A percentile compares a stretch with the other conserved stretches of the same genome.
Evolutionary conservation across 441 rosid genomes (phyloP).

Genomic region (Theobroma grandiflorum): DNA sequence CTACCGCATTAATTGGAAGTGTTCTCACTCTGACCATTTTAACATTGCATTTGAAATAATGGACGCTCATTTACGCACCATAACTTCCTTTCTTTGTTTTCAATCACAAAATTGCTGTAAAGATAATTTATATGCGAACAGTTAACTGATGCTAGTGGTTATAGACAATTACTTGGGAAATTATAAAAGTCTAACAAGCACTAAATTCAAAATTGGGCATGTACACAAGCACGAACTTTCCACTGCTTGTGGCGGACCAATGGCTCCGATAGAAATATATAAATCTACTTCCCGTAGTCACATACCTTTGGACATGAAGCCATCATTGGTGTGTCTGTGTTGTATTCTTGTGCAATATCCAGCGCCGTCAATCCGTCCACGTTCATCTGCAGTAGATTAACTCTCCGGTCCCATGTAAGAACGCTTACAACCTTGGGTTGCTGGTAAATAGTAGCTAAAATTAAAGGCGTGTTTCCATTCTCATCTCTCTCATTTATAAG

Average conservation of each 20-base stretch:
- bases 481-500: conserved; percentile 35
- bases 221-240: background rate
- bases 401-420: conserved; percentile 4
- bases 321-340: background rate
- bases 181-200: no score
- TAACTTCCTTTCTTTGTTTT: background rate
- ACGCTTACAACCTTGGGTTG: background rate
- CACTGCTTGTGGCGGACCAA: background rate
- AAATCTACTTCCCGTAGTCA: background rate
- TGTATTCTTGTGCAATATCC: conserved; percentile 9
- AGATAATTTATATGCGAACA: no score
- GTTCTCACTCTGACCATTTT: background rate
- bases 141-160: no score
- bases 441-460: conserved; percentile 35
- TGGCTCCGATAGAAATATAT: background rate
- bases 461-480: conserved; percentile 46
- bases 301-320: conserved; percentile 1
- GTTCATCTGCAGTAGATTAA: background rate
- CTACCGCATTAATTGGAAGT: background rate
- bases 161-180: no score
- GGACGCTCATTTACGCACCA: background rate
- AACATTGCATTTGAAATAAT: background rate
- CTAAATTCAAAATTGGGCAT: background rate
- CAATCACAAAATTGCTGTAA: background rate
- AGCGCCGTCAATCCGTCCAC: conserved; percentile 21